A percentile compares a stretch with the other conserved stretches of the same genome.
These are phyloP conservation scores for Aurantiochytrium sp. DNA, from an alignment of 108 stramenopile species.

Conservation along the genomic window DNA sequence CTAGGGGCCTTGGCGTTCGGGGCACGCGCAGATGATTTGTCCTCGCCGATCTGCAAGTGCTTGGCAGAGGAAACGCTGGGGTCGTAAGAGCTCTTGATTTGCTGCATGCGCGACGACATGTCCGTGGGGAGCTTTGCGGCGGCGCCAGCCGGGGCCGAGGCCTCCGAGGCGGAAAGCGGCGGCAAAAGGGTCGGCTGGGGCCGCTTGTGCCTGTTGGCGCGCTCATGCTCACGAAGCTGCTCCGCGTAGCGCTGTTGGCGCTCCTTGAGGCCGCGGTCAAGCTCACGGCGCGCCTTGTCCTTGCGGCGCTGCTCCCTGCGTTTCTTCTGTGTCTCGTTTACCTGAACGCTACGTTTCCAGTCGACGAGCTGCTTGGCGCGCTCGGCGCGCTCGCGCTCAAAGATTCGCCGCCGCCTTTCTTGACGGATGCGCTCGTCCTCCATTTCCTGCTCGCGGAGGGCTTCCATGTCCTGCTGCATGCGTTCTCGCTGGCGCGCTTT, in stretches of 20 bases:
- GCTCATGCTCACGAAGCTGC: not conserved
- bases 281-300: not conserved
- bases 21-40: not conserved
- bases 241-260: not conserved
- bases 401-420: not conserved
- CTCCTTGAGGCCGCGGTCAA: not conserved
- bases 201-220: not conserved
- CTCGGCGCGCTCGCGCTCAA: slow-evolving; percentile 3
- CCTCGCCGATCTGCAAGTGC: too few relatives aligned
- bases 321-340: not conserved
- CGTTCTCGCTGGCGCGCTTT: not conserved
- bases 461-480: not conserved
- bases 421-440: not conserved
- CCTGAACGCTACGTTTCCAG: not conserved
- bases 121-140: not conserved
- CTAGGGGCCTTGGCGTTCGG: not conserved
- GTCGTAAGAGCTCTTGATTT: not conserved
- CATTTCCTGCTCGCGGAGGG: not conserved
- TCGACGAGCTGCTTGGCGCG: not conserved
- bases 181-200: not conserved
- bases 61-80: not conserved
- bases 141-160: not conserved
- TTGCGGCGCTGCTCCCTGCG: not conserved
- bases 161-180: not conserved
- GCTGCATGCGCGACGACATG: not conserved